A percentile compares a stretch with the other conserved stretches of the same genome.
phyloP scores from a whole-genome alignment of 108 stramenopile species.

The Bacterosira constricta region DNA sequence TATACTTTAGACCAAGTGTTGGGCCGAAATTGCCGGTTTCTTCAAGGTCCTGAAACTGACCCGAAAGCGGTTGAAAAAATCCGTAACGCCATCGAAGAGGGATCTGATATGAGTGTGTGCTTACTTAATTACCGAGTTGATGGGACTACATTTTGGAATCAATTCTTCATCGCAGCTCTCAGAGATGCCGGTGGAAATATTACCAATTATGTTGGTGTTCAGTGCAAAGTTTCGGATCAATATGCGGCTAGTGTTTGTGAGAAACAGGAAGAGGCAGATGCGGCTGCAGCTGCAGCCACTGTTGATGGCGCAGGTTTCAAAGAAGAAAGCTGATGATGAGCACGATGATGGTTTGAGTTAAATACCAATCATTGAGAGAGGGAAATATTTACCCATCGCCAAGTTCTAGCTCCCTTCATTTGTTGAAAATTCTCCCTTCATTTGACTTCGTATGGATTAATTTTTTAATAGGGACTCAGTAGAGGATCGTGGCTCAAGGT shows the following conservation, averaged over 20 bases:
- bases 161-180: constrained; percentile 95
- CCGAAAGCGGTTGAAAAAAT: constrained; percentile 96
- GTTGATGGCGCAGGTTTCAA: not conserved
- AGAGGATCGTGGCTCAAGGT: not conserved
- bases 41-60: constrained; percentile 95
- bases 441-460: not conserved
- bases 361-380: not conserved
- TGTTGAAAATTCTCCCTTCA: not conserved
- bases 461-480: not conserved
- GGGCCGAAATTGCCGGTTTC: constrained; percentile 96
- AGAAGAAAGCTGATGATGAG: not conserved
- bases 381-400: not conserved
- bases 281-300: constrained; percentile 25
- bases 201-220: constrained; percentile 98
- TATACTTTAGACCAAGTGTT: constrained; percentile 92
- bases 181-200: constrained; percentile 89
- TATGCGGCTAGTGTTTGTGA: constrained; percentile 88
- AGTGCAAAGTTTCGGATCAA: constrained; percentile 91
- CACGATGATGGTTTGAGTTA: not conserved
- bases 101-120: constrained; percentile 90
- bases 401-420: not conserved
- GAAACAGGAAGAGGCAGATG: constrained; percentile 77
- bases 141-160: constrained; percentile 98
- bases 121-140: constrained; percentile 96
- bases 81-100: constrained; percentile 88